Evolutionary conservation across 495 filamentous ascomycete species (phyloP), one percentile per base, ranked within the genome.

Genomic region (Bryoglossum gracile): DNA sequence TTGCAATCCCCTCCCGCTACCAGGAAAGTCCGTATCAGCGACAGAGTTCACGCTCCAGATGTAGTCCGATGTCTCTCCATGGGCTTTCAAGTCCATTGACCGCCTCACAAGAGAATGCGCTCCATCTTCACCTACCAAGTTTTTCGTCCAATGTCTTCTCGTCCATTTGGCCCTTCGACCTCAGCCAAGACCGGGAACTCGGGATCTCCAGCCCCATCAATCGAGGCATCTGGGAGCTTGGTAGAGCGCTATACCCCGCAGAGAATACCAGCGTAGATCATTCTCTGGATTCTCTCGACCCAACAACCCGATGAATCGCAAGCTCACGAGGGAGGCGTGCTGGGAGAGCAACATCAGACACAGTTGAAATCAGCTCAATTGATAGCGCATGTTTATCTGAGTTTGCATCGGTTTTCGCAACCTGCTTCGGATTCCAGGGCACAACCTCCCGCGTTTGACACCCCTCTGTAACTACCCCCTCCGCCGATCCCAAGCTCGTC

Each of bases 341-440:
- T 0, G 72, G 64, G 6, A 75, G 71, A 13, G 57, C 55, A 2
- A 77, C 71, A 48, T 74, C 70, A 0, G 62, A 59, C 17, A 73
- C 66, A 21, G 74, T 65, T 3, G 68, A 67, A 4, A 63, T 5
- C 26, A 6, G 26, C 64, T 14, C 63, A 49, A 26, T 56, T 58
- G 35, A 69, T 68, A 2, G 61, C 56, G 10, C 59, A 18, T n/a
- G 25, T 14, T 14, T 33, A n/a, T 2, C 41, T 14, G 16, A 10
- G 3, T 53, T 8, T 17, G 5, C 24, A 0, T 46, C 42, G 30
- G 34, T 13, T 41, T 13, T 43, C 28, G 1, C 49, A 44, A 11
- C 43, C 51, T 8, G 40, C 5, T 3, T 16, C 11, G 54, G 55
- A 35, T 61, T 58, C 53, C 55, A 63, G 33, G 61, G 61, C 13